These are phyloP conservation scores for Myriosclerotinia duriaeana DNA, from an alignment of 2,329 filamentous ascomycete species.

Conservation along the genomic window DNA sequence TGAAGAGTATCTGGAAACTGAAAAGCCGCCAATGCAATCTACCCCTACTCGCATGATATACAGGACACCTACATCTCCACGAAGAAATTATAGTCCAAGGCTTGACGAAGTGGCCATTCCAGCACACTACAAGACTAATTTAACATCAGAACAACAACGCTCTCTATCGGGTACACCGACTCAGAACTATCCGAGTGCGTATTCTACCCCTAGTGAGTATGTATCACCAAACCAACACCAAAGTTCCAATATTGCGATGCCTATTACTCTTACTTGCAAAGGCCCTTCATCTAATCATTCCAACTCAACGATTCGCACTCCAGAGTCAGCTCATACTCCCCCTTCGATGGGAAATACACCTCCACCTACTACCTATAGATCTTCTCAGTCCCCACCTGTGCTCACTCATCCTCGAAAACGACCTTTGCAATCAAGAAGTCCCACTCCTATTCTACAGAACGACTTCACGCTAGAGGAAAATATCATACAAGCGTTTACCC, in stretches of 20 bases:
- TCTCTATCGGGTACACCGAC: constrained; percentile 14
- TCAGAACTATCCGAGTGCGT: constrained; percentile 8
- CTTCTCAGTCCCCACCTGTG: constrained; percentile 18
- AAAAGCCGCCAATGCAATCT: constrained; percentile 19
- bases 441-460: constrained; percentile 31
- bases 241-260: background rate
- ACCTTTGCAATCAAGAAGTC: constrained; percentile 29
- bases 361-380: constrained; percentile 17
- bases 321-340: constrained; percentile 12
- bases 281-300: constrained; percentile 16
- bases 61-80: constrained; percentile 11
- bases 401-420: constrained; percentile 26
- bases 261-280: background rate
- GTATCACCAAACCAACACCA: background rate
- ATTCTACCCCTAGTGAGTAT: constrained; percentile 17
- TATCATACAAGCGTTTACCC: constrained; percentile 37
- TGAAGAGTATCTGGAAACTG: constrained; percentile 33
- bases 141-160: constrained; percentile 25
- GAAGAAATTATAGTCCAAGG: constrained; percentile 14
- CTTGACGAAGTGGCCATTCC: constrained; percentile 14
- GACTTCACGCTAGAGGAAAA: constrained; percentile 37
- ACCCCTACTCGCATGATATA: background rate
- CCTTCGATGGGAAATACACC: constrained; percentile 24
- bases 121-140: constrained; percentile 23
- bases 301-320: background rate